phyloP scores from a whole-genome alignment of 1,284 basidiomycete species.

The Xerocomus minutiporus region DNA sequence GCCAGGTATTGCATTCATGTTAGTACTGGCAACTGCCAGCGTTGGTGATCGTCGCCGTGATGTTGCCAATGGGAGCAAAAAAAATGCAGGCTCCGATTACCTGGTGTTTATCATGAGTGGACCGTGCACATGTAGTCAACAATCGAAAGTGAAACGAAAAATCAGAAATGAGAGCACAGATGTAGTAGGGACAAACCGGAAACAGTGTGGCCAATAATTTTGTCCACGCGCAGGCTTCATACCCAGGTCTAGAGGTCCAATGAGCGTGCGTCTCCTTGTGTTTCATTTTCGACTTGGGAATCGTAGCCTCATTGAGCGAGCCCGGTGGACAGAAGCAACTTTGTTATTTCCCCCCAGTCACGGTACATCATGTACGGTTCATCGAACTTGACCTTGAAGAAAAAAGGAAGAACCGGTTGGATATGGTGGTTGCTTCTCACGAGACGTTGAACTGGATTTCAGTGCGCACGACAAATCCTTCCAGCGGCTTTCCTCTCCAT shows the following conservation, averaged over 20 bases:
- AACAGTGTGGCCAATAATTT: no score
- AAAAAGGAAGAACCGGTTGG: constrained; percentile 82
- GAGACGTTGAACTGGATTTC: constrained; percentile 20
- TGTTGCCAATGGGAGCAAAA: no score
- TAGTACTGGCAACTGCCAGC: no score
- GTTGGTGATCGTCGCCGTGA: no score
- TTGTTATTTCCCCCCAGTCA: constrained; percentile 95
- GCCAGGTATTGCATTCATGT: no score
- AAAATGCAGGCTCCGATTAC: no score
- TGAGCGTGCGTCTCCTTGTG: constrained; percentile 65
- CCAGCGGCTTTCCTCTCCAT: constrained; percentile 85
- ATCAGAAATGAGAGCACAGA: no score
- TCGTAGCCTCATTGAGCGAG: constrained; percentile 29
- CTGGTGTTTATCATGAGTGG: no score
- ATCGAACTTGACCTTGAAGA: constrained; percentile 98
- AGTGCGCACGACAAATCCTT: constrained; percentile 95
- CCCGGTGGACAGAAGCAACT: constrained; percentile 54
- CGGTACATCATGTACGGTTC: constrained; percentile 99
- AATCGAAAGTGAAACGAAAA: no score
- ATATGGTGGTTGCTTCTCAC: constrained; percentile 40
- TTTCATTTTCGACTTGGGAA: constrained; percentile 62
- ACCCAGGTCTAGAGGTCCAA: not conserved
- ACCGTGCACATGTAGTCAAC: no score
- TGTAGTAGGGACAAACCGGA: no score
- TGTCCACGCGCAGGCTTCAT: no score